phyloP scores from a whole-genome alignment of 192 early-diverging fungal species.

The Gigaspora rosea region DNA sequence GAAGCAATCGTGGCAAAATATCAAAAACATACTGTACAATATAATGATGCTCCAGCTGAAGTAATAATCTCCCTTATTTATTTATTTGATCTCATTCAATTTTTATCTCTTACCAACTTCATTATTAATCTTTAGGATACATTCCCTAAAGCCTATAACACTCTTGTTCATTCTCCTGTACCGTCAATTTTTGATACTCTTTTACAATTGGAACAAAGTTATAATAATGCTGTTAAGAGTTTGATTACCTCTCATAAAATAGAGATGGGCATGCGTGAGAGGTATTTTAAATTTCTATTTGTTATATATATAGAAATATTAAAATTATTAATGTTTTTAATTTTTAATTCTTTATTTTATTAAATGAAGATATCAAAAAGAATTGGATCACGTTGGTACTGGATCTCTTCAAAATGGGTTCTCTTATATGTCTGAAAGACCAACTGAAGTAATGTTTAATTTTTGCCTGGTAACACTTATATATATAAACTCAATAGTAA shows the following conservation, averaged over 20 bases:
- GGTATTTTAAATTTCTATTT: slow-evolving; percentile 1
- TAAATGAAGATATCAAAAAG: too few relatives aligned
- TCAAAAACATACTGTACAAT: slow-evolving; percentile 15
- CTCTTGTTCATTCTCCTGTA: slow-evolving; percentile 59
- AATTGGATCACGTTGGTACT: too few relatives aligned
- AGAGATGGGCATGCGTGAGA: slow-evolving; percentile 41
- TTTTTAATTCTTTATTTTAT: too few relatives aligned
- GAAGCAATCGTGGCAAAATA: slow-evolving; percentile 22
- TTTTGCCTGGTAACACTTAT: too few relatives aligned
- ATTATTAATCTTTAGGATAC: slow-evolving; percentile 46
- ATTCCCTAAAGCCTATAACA: slow-evolving; percentile 60
- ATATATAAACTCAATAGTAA: too few relatives aligned
- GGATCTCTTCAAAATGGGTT: too few relatives aligned
- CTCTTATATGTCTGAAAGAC: too few relatives aligned
- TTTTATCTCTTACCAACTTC: not conserved
- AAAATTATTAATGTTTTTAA: too few relatives aligned
- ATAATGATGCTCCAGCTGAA: slow-evolving; percentile 19
- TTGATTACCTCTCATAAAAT: slow-evolving; percentile 38
- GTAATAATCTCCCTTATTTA: not conserved
- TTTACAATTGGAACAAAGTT: slow-evolving; percentile 57
- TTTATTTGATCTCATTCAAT: not conserved
- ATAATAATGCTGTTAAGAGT: slow-evolving; percentile 49
- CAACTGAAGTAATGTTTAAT: too few relatives aligned
- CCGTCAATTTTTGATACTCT: slow-evolving; percentile 58
- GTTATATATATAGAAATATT: too few relatives aligned